Evolutionary conservation across 345 rosid genomes (phyloP), one percentile per base, ranked within the genome.

Genomic region (Dipteronia dyeriana): DNA sequence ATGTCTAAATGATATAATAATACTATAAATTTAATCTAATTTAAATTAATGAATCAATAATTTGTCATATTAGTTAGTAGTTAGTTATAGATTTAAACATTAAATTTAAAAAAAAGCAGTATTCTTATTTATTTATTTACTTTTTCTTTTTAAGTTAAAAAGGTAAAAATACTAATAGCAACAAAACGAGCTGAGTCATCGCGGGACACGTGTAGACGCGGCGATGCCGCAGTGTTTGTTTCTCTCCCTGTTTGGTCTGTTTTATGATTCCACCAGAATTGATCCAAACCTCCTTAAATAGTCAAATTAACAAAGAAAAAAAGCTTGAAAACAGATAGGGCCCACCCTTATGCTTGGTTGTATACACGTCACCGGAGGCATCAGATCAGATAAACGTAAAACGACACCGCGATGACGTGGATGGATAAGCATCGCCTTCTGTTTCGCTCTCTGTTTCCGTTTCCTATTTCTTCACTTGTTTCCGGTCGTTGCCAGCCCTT

Each of bases 361-460:
- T 20, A 26, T 70, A 49, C 11, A 19, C 64, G 1, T 7, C 43
- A 49, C 1, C 34, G 43, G 34, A 5, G 9, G 6, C 1, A 45
- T 10, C 49, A 45, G 45, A 51, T 10, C 4, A 63, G 26, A 65
- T 56, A 6, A 56, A 13, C 14, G 11, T 17, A 10, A 56, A 34
- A 31, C 39, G 51, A 38, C 71, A 13, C 29, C 22, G 12, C 14
- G 45, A 54, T 60, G 81, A 75, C 76, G 79, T 66, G 79, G 76
- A 25, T 70, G 76, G 87, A 84, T 84, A 84, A 77, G 85, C 13
- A 75, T 69, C 74, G 17, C 34, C 76, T 59, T 75, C 77, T 29
- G 31, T 38, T 38, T 51, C 2, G 19, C 5, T 2, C 3, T 4
- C n/a, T 13, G 34, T 53, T 23, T 51, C 57, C 17, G 45, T 7